phyloP scores from a whole-genome alignment of 2,329 filamentous ascomycete species.

The Cordyceps cateniannulata region DNA sequence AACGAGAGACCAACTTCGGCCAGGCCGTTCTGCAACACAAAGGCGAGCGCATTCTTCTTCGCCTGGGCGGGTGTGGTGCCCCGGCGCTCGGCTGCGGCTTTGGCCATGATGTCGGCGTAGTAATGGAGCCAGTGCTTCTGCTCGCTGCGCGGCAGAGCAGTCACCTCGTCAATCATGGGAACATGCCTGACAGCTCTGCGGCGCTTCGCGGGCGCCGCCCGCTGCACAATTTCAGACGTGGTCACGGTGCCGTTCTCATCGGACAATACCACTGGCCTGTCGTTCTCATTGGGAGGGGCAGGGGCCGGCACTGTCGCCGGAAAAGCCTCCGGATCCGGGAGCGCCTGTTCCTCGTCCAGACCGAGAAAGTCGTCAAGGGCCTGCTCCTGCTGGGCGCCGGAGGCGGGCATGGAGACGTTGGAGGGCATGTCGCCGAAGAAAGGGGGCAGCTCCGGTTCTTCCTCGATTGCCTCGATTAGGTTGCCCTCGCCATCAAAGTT shows the following conservation, averaged over 20 bases:
- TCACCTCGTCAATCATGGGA: conserved; percentile 25
- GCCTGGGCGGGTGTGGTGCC: conserved; percentile 29
- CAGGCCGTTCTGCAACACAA: conserved; percentile 30
- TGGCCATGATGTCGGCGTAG: conserved; percentile 51
- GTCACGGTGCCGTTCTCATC: conserved; percentile 17
- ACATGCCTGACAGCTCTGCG: neutral
- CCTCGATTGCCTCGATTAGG: conserved; percentile 34
- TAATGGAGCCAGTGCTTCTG: conserved; percentile 35
- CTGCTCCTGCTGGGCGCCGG: conserved; percentile 13
- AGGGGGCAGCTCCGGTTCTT: conserved; percentile 38
- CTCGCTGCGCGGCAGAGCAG: conserved; percentile 29
- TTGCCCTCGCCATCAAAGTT: conserved; percentile 48
- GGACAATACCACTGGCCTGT: neutral
- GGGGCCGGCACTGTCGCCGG: neutral
- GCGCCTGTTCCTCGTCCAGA: conserved; percentile 15
- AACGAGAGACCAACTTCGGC: conserved; percentile 22
- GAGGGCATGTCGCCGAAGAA: conserved; percentile 21
- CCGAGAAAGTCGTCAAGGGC: conserved; percentile 13
- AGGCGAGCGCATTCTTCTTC: conserved; percentile 28
- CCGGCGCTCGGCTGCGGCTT: conserved; percentile 21
- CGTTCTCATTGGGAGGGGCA: neutral
- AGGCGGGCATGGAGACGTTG: conserved; percentile 5
- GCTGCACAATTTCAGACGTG: conserved; percentile 14
- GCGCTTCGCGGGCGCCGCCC: conserved; percentile 13
- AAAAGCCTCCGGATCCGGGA: conserved; percentile 11